These are phyloP conservation scores for Monosporozyma unispora DNA, from an alignment of 805 yeast species.

Conservation along the genomic window DNA sequence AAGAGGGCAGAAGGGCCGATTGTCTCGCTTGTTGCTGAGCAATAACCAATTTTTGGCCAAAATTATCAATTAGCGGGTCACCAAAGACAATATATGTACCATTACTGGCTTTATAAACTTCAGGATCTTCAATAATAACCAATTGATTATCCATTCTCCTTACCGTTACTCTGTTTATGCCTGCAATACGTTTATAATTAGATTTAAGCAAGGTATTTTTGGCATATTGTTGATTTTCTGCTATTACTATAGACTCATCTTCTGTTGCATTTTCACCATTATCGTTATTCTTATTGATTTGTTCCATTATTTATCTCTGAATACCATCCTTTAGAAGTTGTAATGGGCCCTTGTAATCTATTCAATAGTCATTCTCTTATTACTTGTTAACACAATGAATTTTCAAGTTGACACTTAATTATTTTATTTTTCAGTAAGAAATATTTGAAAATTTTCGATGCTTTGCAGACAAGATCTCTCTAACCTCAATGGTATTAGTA, in stretches of 20 bases:
- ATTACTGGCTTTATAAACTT: conserved; percentile 80
- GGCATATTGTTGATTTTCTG: not conserved
- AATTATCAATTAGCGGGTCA: conserved; percentile 92
- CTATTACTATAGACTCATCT: not conserved
- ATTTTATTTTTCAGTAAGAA: not conserved
- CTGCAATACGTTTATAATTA: conserved; percentile 69
- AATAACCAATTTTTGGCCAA: conserved; percentile 75
- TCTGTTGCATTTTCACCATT: not conserved
- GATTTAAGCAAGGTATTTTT: conserved; percentile 1
- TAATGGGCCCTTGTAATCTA: not conserved
- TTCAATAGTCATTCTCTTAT: too few relatives aligned
- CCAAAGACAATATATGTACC: conserved; percentile 48
- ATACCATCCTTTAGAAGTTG: not conserved
- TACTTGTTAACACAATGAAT: not conserved
- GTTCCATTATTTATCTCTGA: not conserved
- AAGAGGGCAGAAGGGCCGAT: conserved; percentile 31
- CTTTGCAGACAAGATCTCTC: not conserved
- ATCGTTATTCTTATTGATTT: not conserved
- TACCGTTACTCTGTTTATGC: conserved; percentile 88
- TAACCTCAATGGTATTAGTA: too few relatives aligned
- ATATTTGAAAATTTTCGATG: not conserved
- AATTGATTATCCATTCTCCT: conserved; percentile 82
- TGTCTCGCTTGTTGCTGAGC: conserved; percentile 56
- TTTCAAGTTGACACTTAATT: not conserved
- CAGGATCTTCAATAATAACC: conserved; percentile 84